Evolutionary conservation across 768 basidiomycete genomes (phyloP).

Genomic region (Inosperma sp.): DNA sequence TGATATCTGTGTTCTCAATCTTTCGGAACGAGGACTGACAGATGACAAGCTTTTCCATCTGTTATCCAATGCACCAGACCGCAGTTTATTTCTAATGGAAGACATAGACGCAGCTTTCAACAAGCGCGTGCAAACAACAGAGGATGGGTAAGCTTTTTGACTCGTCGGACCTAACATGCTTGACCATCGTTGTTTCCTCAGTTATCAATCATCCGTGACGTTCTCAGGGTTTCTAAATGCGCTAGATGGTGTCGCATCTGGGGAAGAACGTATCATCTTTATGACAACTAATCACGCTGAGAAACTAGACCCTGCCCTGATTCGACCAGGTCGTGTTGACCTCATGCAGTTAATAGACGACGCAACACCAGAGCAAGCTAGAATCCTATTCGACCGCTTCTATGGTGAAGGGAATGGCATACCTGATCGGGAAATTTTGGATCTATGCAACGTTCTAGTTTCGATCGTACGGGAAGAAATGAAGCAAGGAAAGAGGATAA

Average conservation of each 20-base stretch:
- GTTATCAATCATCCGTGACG: conserved; percentile 92
- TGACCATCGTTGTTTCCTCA: conserved; percentile 28
- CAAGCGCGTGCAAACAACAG: conserved; percentile 82
- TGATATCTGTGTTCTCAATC: conserved; percentile 93
- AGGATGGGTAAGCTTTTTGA: conserved; percentile 71
- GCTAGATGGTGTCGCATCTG: conserved; percentile 94
- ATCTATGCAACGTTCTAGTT: conserved; percentile 50
- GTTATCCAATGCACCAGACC: conserved; percentile 87
- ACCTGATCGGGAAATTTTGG: conserved; percentile 32
- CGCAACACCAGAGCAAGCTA: conserved; percentile 77
- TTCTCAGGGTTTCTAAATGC: conserved; percentile 98
- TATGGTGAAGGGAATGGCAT: conserved; percentile 52
- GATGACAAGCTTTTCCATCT: conserved; percentile 96
- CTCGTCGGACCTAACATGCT: conserved; percentile 1
- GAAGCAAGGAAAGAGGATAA: conserved; percentile 55
- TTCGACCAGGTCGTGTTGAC: conserved; percentile 95
- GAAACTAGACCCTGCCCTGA: conserved; percentile 86
- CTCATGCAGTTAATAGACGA: conserved; percentile 80
- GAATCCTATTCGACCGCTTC: conserved; percentile 74
- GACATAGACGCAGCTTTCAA: conserved; percentile 98
- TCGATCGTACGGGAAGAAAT: conserved; percentile 51
- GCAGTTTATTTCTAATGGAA: conserved; percentile 93
- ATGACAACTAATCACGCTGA: conserved; percentile 98
- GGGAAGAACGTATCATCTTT: conserved; percentile 97
- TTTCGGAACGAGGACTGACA: conserved; percentile 91